Base-by-base conservation (phyloP, 2,329 filamentous ascomycete species). In the Alternaria sp. region DNA sequence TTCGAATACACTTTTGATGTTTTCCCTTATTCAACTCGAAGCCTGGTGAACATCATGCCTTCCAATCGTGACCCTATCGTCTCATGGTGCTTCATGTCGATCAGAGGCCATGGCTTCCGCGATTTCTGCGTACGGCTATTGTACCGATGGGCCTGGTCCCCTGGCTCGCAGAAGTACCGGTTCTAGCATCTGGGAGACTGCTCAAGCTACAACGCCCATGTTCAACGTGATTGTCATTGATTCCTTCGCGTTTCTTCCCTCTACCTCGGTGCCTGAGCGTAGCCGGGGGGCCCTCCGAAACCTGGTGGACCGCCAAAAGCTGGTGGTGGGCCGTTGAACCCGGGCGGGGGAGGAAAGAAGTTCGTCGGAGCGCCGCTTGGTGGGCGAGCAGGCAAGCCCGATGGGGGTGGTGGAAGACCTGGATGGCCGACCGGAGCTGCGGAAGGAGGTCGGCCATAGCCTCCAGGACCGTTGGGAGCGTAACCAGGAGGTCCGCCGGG, bases 351-450 rank as follows among this genome's bases (percentile, higher is more conserved):
- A 26, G 73, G 69, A 26, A 68, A 75, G 60, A 68, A 74, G 60
- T 72, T 76, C 6, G 71, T 61, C 58, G 86, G 84, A 13, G 87
- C 89, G 10, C 90, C 90, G 45, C 90, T 90, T 5, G 91, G 91
- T n/a, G 91, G 91, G 43, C 90, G 83, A 61, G 90, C 89, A 43
- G 91, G 90, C 25, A 90, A 77, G 26, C 85, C 86, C 8, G 85
- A 82, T 13, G 87, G 85, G 32, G 89, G 87, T 51, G 88, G 87
- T 13, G 87, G 85, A 13, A 90, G 85, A 28, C 88, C 84, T 59
- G 83, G 79, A 57, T 73, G 74, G 9, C 65, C 69, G 49, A 62
- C 57, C 23, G 72, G 71, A 23, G 67, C 65, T 26, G 58, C 59
- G n/a, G 69, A 69, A 44, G 74, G 76, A 43, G 76, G 78, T 46